Evolutionary conservation across 129 eudicot species (phyloP).

Genomic region (sunflower (Helianthus annuus)): HanXRQr2.0-SUNRISE NC_035433.2:128646013-128646512

Average conservation of each 20-base stretch:
- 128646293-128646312: not conserved
- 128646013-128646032: not conserved
- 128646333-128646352: constrained; percentile 2
- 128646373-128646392: not conserved
- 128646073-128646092: not conserved
- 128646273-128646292: not conserved
- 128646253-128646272: too few species aligned
- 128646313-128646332: not conserved
- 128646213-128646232: not conserved
- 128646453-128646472: constrained; percentile 77
- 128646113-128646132: constrained; percentile 66
- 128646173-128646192: not conserved
- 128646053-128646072: constrained; percentile 6
- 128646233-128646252: too few species aligned
- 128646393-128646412: constrained; percentile 56
- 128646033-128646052: not conserved
- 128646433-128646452: constrained; percentile 92
- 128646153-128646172: constrained; percentile 70
- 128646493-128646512: too few species aligned
- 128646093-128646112: constrained; percentile 58
- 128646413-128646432: constrained; percentile 97
- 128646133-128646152: constrained; percentile 89
- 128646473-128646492: constrained; percentile 12
- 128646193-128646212: constrained; percentile 26
- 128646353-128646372: not conserved